phyloP scores from a whole-genome alignment of 163 green algal genomes.

The Volvox carteri region DNA sequence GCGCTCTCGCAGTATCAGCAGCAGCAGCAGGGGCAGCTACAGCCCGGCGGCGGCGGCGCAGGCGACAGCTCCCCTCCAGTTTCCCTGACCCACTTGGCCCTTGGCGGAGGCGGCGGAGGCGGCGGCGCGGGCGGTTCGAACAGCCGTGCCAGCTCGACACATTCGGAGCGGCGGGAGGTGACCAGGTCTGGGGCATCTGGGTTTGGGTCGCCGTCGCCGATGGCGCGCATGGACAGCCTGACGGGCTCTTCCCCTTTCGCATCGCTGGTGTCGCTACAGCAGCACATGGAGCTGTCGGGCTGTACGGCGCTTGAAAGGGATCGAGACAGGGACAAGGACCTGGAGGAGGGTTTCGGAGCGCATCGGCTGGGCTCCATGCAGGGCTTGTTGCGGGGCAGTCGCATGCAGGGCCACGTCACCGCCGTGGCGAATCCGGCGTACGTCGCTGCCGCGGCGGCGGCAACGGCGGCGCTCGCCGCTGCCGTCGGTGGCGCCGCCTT shows the following conservation, averaged over 20 bases:
- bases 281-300: not conserved
- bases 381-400: constrained; percentile 1
- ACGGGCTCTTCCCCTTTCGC: not conserved
- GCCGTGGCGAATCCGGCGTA: constrained; percentile 35
- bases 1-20: not conserved
- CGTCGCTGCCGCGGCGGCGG: not conserved
- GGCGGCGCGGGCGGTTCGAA: not conserved
- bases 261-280: not conserved
- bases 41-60: not conserved
- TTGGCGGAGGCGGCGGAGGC: not conserved
- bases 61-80: no score
- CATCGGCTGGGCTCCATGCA: not conserved
- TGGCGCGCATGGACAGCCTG: not conserved
- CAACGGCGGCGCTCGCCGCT: not conserved
- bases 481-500: not conserved
- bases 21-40: not conserved
- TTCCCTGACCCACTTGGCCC: no score
- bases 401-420: constrained; percentile 38
- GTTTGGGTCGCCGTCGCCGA: not conserved
- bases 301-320: not conserved
- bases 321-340: not conserved
- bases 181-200: not conserved
- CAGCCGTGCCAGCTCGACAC: constrained; percentile 22
- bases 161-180: not conserved
- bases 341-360: not conserved